Evolutionary conservation across 164 flowering plant species (phyloP).

Genomic region (Dillenia suffruticosa): DNA sequence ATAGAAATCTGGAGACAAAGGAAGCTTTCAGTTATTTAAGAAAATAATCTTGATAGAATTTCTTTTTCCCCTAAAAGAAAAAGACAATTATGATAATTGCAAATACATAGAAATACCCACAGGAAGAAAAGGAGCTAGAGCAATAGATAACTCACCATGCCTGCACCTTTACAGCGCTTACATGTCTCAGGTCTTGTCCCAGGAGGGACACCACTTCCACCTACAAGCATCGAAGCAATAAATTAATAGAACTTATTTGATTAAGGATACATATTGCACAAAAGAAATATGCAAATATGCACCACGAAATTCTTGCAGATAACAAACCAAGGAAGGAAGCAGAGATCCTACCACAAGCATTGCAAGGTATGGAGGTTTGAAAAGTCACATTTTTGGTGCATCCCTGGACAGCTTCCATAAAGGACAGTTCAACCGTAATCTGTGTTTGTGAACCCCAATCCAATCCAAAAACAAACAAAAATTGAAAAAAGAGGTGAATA

Average conservation of each 20-base stretch:
- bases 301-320: background rate
- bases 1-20: conserved; percentile 38
- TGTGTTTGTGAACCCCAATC: conserved; percentile 6
- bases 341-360: conserved; percentile 65
- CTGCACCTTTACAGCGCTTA: conserved; percentile 75
- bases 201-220: conserved; percentile 96
- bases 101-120: background rate
- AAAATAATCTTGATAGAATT: background rate
- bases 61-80: no score
- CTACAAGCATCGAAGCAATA: conserved; percentile 27
- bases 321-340: background rate
- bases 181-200: conserved; percentile 91
- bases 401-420: conserved; percentile 99
- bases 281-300: no score
- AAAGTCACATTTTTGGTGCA: conserved; percentile 74
- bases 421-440: conserved; percentile 72
- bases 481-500: background rate
- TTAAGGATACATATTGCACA: no score
- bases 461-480: background rate
- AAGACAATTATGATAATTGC: background rate
- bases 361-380: conserved; percentile 65
- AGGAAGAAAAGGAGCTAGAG: background rate
- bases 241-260: no score
- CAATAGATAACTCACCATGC: conserved; percentile 53
- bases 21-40: conserved; percentile 9